phyloP scores from a whole-genome alignment of 2,329 filamentous ascomycete genomes.

The Colletotrichum siamense region DNA sequence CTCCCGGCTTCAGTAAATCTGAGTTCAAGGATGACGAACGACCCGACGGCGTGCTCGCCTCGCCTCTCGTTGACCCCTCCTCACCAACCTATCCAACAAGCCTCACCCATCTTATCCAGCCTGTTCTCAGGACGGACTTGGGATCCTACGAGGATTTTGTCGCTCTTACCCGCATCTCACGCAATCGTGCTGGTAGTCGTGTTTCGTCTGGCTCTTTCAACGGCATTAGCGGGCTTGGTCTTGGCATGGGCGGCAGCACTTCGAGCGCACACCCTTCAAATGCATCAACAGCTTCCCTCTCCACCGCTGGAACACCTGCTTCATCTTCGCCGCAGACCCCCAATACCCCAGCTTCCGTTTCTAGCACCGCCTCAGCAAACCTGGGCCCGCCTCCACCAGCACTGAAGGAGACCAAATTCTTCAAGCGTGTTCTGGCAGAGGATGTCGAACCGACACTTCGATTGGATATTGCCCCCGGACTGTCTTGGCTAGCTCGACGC shows the following conservation, averaged over 20 bases:
- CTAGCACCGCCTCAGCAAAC: constrained; percentile 48
- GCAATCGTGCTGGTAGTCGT: constrained; percentile 65
- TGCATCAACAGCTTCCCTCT: constrained; percentile 65
- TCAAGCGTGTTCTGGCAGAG: constrained; percentile 85
- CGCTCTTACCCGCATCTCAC: constrained; percentile 73
- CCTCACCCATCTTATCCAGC: constrained; percentile 83
- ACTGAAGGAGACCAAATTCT: constrained; percentile 91
- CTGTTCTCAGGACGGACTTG: constrained; percentile 83
- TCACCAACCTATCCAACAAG: constrained; percentile 68
- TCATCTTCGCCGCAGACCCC: constrained; percentile 64
- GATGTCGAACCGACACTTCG: constrained; percentile 95
- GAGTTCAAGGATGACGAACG: constrained; percentile 60
- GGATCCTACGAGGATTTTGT: constrained; percentile 85
- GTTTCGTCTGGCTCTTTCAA: constrained; percentile 70
- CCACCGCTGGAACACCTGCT: constrained; percentile 50
- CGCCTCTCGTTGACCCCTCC: constrained; percentile 47
- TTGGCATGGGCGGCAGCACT: constrained; percentile 51
- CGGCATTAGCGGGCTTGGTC: constrained; percentile 52
- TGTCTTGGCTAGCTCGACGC: constrained; percentile 92
- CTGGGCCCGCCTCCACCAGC: constrained; percentile 52
- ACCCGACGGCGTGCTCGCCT: constrained; percentile 38
- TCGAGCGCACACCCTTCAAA: constrained; percentile 59
- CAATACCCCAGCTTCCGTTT: constrained; percentile 59
- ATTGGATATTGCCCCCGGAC: constrained; percentile 84
- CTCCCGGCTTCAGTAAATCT: constrained; percentile 75